Conservation (phyloP, 148 eudicot species). For the Arbutus unedo region DNA sequence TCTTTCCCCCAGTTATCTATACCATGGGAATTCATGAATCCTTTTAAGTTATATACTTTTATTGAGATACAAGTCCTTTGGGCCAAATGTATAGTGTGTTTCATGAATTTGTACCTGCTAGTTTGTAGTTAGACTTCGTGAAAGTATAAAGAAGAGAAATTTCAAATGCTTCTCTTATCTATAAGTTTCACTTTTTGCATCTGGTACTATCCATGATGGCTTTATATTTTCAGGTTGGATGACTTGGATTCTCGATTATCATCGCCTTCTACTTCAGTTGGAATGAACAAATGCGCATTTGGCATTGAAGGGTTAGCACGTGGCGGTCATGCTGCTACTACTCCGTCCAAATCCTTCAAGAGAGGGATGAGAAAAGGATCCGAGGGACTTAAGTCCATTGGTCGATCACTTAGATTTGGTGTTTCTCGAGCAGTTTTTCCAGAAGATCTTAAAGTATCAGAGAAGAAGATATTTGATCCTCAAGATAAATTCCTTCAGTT, state of each 20-base stretch:
- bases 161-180: background rate
- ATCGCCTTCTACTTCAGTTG: conserved; percentile 49
- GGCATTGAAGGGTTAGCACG: conserved; percentile 52
- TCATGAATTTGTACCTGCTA: background rate
- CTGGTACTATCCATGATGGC: background rate
- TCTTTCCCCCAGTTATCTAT: background rate
- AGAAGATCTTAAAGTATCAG: conserved; percentile 89
- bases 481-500: conserved; percentile 83
- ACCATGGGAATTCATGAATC: background rate
- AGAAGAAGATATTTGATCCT: conserved; percentile 85
- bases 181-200: background rate
- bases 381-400: conserved; percentile 73
- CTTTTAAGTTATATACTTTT: background rate
- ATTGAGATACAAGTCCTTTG: background rate
- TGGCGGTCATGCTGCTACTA: conserved; percentile 26
- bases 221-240: conserved; percentile 47
- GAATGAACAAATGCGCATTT: conserved; percentile 51
- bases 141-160: background rate
- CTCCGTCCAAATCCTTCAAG: conserved; percentile 55
- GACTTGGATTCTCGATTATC: conserved; percentile 61
- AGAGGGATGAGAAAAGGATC: conserved; percentile 66
- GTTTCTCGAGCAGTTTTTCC: conserved; percentile 89
- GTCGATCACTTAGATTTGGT: conserved; percentile 76
- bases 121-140: background rate
- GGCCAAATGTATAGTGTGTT: background rate